Evolutionary conservation across 441 rosid genomes (phyloP).

Genomic region (Flueggea neowawraea): DNA sequence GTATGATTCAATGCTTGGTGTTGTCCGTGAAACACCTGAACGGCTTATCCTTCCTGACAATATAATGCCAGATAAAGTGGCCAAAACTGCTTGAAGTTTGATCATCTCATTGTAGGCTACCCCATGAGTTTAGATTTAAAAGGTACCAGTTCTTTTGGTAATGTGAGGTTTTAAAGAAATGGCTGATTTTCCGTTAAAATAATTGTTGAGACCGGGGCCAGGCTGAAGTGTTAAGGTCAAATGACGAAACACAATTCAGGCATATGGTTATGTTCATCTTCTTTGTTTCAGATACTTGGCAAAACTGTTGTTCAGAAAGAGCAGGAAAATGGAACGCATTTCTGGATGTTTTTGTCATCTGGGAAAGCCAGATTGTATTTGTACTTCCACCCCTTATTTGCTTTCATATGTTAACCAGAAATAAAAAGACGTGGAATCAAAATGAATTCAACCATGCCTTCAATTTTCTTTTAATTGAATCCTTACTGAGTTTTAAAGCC

Average conservation of each 20-base stretch:
- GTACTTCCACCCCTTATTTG: neutral
- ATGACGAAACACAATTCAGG: constrained; percentile 12
- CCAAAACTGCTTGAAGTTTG: constrained; percentile 34
- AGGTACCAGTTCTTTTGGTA: constrained; percentile 8
- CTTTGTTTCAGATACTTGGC: constrained; percentile 9
- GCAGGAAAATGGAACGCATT: neutral
- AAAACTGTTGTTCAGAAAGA: neutral
- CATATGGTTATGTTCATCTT: constrained; percentile 4
- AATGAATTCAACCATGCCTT: too few relatives aligned
- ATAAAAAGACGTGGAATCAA: neutral
- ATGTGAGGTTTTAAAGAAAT: constrained; percentile 16
- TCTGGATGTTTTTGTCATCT: constrained; percentile 14
- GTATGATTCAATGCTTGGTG: constrained; percentile 76
- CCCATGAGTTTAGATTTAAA: constrained; percentile 20
- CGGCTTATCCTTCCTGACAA: constrained; percentile 69
- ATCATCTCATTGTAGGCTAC: constrained; percentile 1
- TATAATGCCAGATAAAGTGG: constrained; percentile 38
- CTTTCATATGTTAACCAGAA: neutral
- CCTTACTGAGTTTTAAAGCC: too few relatives aligned
- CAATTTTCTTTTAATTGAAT: too few relatives aligned
- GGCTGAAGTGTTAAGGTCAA: constrained; percentile 9
- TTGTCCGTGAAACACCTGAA: constrained; percentile 68
- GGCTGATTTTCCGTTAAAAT: constrained; percentile 29
- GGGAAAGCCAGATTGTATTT: neutral
- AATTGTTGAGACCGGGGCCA: constrained; percentile 13